A percentile compares a stretch with the other conserved stretches of the same genome.
Evolutionary conservation across 2,329 filamentous ascomycete genomes (phyloP).

Genomic region (Claviceps cyperi): DNA sequence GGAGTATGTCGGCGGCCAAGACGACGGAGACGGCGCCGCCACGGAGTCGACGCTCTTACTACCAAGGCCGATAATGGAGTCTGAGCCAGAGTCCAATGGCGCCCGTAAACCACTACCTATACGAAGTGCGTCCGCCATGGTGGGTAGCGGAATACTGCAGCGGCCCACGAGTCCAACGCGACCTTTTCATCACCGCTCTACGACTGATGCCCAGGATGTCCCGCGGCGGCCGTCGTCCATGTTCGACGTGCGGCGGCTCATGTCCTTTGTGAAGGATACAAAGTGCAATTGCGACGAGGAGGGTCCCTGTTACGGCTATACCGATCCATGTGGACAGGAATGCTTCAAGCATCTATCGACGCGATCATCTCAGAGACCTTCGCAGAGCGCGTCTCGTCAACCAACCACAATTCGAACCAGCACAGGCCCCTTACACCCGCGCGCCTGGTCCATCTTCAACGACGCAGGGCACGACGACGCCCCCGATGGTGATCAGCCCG

Average conservation of each 20-base stretch:
- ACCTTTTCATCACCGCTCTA: conserved; percentile 13
- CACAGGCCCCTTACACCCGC: conserved; percentile 20
- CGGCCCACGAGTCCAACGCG: conserved; percentile 9
- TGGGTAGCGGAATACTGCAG: conserved; percentile 17
- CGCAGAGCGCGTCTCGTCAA: conserved; percentile 16
- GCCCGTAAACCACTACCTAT: conserved; percentile 12
- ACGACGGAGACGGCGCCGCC: conserved; percentile 5
- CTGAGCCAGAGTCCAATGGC: conserved; percentile 14
- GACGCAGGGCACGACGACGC: conserved; percentile 13
- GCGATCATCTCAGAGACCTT: conserved; percentile 15
- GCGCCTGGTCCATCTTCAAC: conserved; percentile 13
- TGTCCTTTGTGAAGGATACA: conserved; percentile 52
- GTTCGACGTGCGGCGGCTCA: conserved; percentile 37
- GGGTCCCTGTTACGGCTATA: conserved; percentile 49
- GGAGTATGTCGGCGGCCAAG: conserved; percentile 5
- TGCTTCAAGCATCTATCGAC: conserved; percentile 44
- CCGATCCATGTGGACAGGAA: conserved; percentile 50
- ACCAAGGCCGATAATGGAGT: background rate
- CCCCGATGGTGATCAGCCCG: conserved; percentile 13
- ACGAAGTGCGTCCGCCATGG: conserved; percentile 14
- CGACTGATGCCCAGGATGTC: conserved; percentile 16
- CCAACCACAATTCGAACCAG: conserved; percentile 27
- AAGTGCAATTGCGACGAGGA: conserved; percentile 47
- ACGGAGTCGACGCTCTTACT: conserved; percentile 35
- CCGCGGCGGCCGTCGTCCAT: conserved; percentile 36